Conservation (phyloP, 1,284 basidiomycete species). For the Ustilago bromivora region DNA sequence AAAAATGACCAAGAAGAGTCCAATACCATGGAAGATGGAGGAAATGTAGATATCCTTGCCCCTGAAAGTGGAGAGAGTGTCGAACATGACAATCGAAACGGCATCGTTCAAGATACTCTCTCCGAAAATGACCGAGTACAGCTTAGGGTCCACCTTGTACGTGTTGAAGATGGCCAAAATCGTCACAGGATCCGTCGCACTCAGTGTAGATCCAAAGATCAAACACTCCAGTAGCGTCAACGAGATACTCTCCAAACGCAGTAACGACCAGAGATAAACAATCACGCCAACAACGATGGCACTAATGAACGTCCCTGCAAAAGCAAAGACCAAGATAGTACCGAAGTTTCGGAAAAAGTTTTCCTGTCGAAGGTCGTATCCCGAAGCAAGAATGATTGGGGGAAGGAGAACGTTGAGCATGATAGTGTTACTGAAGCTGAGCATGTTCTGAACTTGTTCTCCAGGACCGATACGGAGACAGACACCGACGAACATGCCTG, state of each 20-base stretch:
- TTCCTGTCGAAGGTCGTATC: slow-evolving; percentile 96
- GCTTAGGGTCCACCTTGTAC: slow-evolving; percentile 97
- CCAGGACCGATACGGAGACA: slow-evolving; percentile 90
- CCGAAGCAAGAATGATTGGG: slow-evolving; percentile 97
- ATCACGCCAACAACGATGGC: slow-evolving; percentile 95
- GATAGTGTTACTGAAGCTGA: slow-evolving; percentile 95
- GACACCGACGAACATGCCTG: slow-evolving; percentile 92
- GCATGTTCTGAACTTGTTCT: slow-evolving; percentile 94
- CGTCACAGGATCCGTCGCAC: slow-evolving; percentile 97
- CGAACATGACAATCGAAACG: slow-evolving; percentile 99
- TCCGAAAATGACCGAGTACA: slow-evolving; percentile 98
- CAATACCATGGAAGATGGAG: slow-evolving; percentile 92
- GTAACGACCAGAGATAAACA: slow-evolving; percentile 92
- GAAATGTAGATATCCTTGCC: slow-evolving; percentile 87
- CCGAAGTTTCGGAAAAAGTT: slow-evolving; percentile 85
- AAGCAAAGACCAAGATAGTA: slow-evolving; percentile 90
- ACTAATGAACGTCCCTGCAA: slow-evolving; percentile 95
- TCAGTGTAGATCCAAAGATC: slow-evolving; percentile 94
- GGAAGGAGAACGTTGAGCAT: slow-evolving; percentile 98
- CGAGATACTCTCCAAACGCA: slow-evolving; percentile 74
- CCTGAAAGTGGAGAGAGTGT: slow-evolving; percentile 92
- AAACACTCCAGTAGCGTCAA: slow-evolving; percentile 79
- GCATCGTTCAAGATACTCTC: slow-evolving; percentile 98
- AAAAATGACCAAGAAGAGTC: slow-evolving; percentile 96
- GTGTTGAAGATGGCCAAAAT: slow-evolving; percentile 99